Conservation (phyloP, 805 yeast species). For the Danielia oregonensis region DNA sequence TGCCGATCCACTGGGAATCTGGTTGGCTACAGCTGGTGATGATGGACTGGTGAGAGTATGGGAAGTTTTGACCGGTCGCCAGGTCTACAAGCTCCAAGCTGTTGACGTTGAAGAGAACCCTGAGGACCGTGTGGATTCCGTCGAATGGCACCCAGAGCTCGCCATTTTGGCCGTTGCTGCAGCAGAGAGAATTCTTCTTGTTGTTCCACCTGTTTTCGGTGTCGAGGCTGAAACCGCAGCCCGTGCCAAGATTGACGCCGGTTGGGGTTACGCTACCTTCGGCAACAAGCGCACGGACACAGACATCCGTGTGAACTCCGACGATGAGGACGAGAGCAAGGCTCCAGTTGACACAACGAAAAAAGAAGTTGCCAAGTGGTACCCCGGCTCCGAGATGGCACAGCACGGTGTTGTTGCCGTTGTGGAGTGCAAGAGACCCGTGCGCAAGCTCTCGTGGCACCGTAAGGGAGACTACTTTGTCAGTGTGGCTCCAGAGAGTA, state of each 20-base stretch:
- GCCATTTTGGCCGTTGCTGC: constrained; percentile 74
- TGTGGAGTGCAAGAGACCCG: constrained; percentile 59
- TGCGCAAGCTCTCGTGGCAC: constrained; percentile 91
- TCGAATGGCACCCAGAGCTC: constrained; percentile 87
- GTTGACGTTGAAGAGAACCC: constrained; percentile 48
- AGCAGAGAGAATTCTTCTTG: constrained; percentile 72
- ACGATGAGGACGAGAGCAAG: constrained; percentile 25
- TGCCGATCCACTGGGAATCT: constrained; percentile 84
- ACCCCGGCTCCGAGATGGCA: constrained; percentile 61
- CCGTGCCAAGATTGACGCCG: constrained; percentile 74
- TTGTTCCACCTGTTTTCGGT: constrained; percentile 91
- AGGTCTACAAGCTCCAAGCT: constrained; percentile 65
- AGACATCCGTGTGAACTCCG: constrained; percentile 35
- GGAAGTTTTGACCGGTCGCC: constrained; percentile 95
- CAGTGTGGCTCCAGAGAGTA: constrained; percentile 92
- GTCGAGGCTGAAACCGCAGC: constrained; percentile 81
- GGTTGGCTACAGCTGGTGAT: constrained; percentile 97
- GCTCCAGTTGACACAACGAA: constrained; percentile 22
- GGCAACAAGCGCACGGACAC: constrained; percentile 48
- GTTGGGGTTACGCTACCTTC: constrained; percentile 81
- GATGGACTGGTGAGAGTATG: constrained; percentile 95
- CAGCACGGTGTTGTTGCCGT: constrained; percentile 68
- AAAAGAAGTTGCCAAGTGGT: constrained; percentile 73
- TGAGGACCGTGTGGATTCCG: constrained; percentile 74
- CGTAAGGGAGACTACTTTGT: constrained; percentile 96